A percentile compares a stretch with the other conserved stretches of the same genome.
phyloP scores from a whole-genome alignment of 495 filamentous ascomycete species.

The Pyronema domesticum region DNA sequence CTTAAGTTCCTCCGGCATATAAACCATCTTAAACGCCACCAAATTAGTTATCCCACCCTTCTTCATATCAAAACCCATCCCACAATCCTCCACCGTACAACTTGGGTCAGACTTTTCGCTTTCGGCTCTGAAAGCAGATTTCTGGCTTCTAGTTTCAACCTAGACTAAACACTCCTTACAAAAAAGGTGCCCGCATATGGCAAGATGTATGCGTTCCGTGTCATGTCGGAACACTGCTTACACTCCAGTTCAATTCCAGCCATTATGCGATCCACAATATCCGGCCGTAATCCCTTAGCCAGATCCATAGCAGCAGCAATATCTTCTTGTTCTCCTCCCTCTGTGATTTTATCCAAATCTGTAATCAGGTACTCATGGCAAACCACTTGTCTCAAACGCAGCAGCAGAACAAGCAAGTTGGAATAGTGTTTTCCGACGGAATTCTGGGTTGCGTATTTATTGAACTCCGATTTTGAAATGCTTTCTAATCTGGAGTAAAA shows the following conservation, averaged over 20 bases:
- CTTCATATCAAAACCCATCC: conserved; percentile 33
- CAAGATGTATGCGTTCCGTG: conserved; percentile 56
- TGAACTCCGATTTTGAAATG: conserved; percentile 51
- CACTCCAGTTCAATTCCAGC: conserved; percentile 35
- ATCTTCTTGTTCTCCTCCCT: conserved; percentile 21
- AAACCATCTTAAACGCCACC: conserved; percentile 53
- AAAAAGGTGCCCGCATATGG: conserved; percentile 72
- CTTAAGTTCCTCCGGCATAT: conserved; percentile 36
- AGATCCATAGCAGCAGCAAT: conserved; percentile 26
- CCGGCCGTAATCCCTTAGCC: conserved; percentile 41
- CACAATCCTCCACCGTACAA: conserved; percentile 36
- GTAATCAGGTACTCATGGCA: conserved; percentile 84
- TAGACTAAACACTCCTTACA: conserved; percentile 65
- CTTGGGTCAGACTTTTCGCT: conserved; percentile 39
- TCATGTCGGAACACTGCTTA: conserved; percentile 57
- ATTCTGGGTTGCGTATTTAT: conserved; percentile 53
- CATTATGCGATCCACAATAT: conserved; percentile 53
- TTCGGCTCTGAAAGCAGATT: conserved; percentile 37
- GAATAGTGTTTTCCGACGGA: conserved; percentile 65
- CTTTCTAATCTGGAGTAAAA: conserved; percentile 59
- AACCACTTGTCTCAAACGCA: conserved; percentile 76
- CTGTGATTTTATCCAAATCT: conserved; percentile 45
- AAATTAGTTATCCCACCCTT: conserved; percentile 46
- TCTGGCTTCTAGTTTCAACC: conserved; percentile 40
- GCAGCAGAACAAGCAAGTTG: conserved; percentile 65